Conservation (phyloP, 306 rosid genomes). For the Macrotyloma uniflorum region DNA sequence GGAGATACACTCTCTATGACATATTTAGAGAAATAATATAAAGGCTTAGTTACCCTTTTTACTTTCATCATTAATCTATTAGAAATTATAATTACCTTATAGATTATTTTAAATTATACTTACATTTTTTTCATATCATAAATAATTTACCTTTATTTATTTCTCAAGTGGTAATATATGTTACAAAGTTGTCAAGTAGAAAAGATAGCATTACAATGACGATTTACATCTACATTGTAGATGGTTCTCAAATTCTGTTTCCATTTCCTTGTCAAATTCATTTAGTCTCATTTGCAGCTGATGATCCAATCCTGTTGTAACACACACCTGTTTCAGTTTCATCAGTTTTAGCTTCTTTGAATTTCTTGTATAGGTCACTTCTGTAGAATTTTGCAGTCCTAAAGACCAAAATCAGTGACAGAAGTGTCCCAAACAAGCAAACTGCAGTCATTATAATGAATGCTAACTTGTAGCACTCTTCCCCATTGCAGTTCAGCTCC, state of each 20-base stretch:
- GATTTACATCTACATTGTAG: background rate
- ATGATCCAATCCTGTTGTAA: conserved; percentile 5
- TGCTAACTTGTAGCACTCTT: conserved; percentile 44
- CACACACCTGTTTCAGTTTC: conserved; percentile 27
- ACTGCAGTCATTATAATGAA: conserved; percentile 47
- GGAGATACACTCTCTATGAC: too few species aligned
- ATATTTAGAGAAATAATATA: too few species aligned
- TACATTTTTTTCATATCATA: too few species aligned
- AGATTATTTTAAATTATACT: too few species aligned
- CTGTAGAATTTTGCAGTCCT: conserved; percentile 52
- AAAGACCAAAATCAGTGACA: conserved; percentile 49
- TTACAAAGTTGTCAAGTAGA: too few species aligned
- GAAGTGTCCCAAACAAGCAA: conserved; percentile 46
- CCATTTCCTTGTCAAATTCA: too few species aligned
- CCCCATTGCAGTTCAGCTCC: conserved; percentile 51
- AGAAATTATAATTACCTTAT: too few species aligned
- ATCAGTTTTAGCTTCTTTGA: conserved; percentile 22
- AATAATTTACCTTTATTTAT: too few species aligned
- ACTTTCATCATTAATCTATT: too few species aligned
- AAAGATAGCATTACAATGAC: too few species aligned
- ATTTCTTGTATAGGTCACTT: conserved; percentile 55
- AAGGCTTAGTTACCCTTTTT: too few species aligned
- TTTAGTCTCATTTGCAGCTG: background rate
- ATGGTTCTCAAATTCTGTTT: background rate
- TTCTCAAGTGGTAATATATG: too few species aligned